These are phyloP conservation scores for Pseudogymnoascus sp. DNA, from an alignment of 2,329 filamentous ascomycete genomes.

Conservation along the genomic window DNA sequence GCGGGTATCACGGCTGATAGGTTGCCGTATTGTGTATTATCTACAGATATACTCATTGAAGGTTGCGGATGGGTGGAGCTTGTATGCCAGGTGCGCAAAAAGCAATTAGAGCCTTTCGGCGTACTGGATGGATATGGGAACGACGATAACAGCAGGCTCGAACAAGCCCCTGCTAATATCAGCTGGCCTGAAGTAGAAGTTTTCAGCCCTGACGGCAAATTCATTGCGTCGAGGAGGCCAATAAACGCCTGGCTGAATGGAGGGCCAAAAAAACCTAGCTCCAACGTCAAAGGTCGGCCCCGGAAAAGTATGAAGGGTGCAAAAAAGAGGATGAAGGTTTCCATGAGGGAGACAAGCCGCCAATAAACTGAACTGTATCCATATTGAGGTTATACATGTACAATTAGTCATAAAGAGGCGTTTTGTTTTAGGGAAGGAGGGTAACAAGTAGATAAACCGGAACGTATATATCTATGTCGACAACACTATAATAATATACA, in stretches of 20 bases:
- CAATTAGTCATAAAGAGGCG: not conserved
- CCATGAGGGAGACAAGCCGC: not conserved
- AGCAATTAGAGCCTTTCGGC: constrained; percentile 33
- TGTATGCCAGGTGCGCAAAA: constrained; percentile 67
- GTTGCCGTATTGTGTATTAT: constrained; percentile 72
- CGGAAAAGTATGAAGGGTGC: constrained; percentile 61
- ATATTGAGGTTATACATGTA: not conserved
- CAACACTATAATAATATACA: constrained; percentile 2
- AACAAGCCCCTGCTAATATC: constrained; percentile 22
- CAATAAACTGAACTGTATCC: not conserved
- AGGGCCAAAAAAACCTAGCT: constrained; percentile 46
- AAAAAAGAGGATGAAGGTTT: constrained; percentile 34
- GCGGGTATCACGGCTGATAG: constrained; percentile 55
- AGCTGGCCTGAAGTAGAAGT: constrained; percentile 71
- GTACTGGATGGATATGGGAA: constrained; percentile 11
- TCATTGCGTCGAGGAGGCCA: constrained; percentile 57
- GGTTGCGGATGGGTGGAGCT: constrained; percentile 92
- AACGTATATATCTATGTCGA: not conserved
- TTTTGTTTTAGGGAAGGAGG: not conserved
- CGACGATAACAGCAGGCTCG: constrained; percentile 11
- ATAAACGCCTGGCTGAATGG: constrained; percentile 62
- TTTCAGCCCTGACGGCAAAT: constrained; percentile 77
- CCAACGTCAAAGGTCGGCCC: constrained; percentile 47
- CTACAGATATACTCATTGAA: constrained; percentile 80
- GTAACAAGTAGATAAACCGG: not conserved